These are phyloP conservation scores for Paramecium sonneborni DNA, from an alignment of 73 alveolate species.

Conservation along the genomic window DNA sequence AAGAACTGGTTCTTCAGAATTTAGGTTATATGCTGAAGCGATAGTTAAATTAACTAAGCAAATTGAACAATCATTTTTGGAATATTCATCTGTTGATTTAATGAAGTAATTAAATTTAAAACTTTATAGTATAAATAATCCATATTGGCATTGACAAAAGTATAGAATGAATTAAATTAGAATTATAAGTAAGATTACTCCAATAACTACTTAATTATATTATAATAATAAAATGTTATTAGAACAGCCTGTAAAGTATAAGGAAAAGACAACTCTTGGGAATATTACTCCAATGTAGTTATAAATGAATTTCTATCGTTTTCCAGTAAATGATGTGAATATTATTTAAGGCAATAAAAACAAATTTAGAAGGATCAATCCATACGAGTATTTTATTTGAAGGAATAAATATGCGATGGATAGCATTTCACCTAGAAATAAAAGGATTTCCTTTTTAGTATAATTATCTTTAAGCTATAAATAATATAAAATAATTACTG, in stretches of 20 bases:
- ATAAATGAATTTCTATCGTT: not conserved
- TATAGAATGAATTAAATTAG: not conserved
- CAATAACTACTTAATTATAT: not conserved
- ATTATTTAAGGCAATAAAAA: not conserved
- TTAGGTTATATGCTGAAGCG: not conserved
- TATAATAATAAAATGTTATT: not conserved
- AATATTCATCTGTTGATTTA: not conserved
- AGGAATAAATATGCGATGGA: not conserved
- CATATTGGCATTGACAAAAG: not conserved
- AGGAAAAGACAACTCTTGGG: not conserved
- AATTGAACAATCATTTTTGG: not conserved
- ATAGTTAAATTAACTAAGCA: not conserved
- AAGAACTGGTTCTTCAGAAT: not conserved
- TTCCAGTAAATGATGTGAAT: not conserved
- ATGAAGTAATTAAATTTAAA: not conserved
- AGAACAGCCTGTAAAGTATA: not conserved
- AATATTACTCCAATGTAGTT: not conserved
- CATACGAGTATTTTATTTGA: not conserved
- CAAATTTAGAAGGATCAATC: not conserved
- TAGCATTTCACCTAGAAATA: not conserved
- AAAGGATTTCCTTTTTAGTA: not conserved
- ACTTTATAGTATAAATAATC: not conserved
- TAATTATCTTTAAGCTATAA: not conserved
- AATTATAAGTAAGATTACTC: not conserved
- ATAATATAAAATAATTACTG: not conserved